A percentile compares a stretch with the other conserved stretches of the same genome.
phyloP scores from a whole-genome alignment of 345 rosid genomes.

The Acer campestre region DNA sequence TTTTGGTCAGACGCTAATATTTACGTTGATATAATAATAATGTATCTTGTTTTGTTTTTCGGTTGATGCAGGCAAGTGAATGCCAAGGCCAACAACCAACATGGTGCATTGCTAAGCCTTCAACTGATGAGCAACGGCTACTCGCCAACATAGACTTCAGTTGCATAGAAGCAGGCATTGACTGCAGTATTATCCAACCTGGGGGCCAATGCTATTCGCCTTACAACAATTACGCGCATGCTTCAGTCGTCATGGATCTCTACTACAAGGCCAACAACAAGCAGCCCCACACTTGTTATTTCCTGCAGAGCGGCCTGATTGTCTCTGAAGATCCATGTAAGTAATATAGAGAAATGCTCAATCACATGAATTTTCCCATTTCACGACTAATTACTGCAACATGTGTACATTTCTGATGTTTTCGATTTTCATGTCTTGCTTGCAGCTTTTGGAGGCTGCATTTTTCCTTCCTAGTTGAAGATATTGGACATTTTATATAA shows the following conservation, averaged over 20 bases:
- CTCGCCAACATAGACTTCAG: conserved; percentile 37
- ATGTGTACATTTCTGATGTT: background rate
- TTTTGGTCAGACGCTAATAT: too few relatives aligned
- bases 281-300: conserved; percentile 38
- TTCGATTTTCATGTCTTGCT: conserved; percentile 6
- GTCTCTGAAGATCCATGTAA: conserved; percentile 15
- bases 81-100: background rate
- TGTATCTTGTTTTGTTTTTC: background rate
- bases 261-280: conserved; percentile 31
- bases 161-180: conserved; percentile 29
- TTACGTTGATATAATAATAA: too few relatives aligned
- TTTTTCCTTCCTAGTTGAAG: background rate
- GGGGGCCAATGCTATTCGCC: conserved; percentile 38
- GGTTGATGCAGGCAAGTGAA: background rate
- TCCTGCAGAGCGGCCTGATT: conserved; percentile 26
- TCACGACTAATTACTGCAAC: too few relatives aligned
- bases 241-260: conserved; percentile 40
- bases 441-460: conserved; percentile 11
- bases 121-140: conserved; percentile 21
- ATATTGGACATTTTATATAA: too few relatives aligned
- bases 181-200: conserved; percentile 35
- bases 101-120: conserved; percentile 40
- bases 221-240: conserved; percentile 25
- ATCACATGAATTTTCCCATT: too few relatives aligned
- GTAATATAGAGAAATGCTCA: background rate